These are phyloP conservation scores for Avicennia marina DNA, from an alignment of 257 asterid genomes.

Conservation along the genomic window DNA sequence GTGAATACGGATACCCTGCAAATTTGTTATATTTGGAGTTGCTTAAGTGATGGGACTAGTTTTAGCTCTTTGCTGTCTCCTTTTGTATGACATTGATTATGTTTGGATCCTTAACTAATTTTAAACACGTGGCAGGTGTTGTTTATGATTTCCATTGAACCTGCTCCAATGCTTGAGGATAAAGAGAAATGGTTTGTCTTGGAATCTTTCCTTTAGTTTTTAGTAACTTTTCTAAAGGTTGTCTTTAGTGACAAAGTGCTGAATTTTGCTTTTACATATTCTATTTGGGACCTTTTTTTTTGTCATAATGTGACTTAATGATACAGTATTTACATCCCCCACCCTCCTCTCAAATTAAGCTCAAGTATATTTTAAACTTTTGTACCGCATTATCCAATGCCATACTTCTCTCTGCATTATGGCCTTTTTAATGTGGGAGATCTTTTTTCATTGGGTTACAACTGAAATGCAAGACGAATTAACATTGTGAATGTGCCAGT, in stretches of 20 bases:
- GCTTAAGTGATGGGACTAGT: slow-evolving; percentile 6
- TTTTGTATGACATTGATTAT: slow-evolving; percentile 10
- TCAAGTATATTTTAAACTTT: background rate
- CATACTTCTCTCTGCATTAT: background rate
- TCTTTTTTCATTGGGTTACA: background rate
- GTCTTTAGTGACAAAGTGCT: background rate
- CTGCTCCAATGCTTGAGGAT: slow-evolving; percentile 99
- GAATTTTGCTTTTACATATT: background rate
- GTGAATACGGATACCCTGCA: background rate
- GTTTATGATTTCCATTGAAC: slow-evolving; percentile 93
- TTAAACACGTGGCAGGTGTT: slow-evolving; percentile 61
- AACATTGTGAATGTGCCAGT: background rate
- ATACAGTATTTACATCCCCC: no score
- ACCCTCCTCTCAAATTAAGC: no score
- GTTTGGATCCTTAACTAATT: slow-evolving; percentile 28
- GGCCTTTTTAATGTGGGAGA: background rate
- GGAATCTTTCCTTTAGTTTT: slow-evolving; percentile 18
- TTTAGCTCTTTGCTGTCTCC: slow-evolving; percentile 4
- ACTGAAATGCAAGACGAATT: slow-evolving; percentile 4
- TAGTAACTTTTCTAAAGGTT: slow-evolving; percentile 9
- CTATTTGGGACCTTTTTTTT: background rate
- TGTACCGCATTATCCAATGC: background rate
- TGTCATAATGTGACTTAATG: slow-evolving; percentile 1
- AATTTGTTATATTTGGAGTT: background rate
- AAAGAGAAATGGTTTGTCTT: slow-evolving; percentile 86